Conservation (phyloP, 2,329 filamentous ascomycete species). For the Helicocarpus griseus region DNA sequence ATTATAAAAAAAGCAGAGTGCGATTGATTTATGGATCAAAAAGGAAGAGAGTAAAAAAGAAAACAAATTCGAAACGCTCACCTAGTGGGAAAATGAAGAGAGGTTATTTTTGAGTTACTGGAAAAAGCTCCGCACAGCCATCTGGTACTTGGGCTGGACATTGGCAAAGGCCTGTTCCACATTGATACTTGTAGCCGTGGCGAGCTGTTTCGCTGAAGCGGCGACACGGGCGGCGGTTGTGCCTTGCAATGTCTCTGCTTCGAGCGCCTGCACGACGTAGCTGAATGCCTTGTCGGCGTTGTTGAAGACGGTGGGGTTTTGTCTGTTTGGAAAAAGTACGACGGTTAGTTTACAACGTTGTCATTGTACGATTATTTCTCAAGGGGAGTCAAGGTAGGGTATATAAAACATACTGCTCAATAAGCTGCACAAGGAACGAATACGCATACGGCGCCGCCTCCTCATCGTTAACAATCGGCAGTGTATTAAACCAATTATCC, state of each 20-base stretch:
- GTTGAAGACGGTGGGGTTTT: conserved; percentile 69
- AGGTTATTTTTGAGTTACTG: conserved; percentile 35
- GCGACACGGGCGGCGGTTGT: conserved; percentile 71
- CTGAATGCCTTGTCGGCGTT: conserved; percentile 76
- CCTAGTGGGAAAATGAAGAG: background rate
- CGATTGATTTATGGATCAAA: too few species aligned
- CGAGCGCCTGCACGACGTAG: conserved; percentile 77
- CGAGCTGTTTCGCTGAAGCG: conserved; percentile 64
- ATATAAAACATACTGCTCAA: conserved; percentile 69
- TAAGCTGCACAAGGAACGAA: conserved; percentile 79
- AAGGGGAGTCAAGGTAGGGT: conserved; percentile 4
- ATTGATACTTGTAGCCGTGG: conserved; percentile 64
- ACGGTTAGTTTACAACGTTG: too few species aligned
- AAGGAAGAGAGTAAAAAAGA: background rate
- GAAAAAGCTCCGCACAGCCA: conserved; percentile 70
- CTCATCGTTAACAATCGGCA: conserved; percentile 90
- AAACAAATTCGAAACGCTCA: background rate
- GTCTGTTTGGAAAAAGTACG: conserved; percentile 49
- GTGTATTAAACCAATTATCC: conserved; percentile 77
- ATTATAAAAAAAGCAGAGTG: too few species aligned
- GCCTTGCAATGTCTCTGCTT: conserved; percentile 81
- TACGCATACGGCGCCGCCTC: conserved; percentile 96
- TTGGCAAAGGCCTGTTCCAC: conserved; percentile 64
- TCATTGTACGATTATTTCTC: too few species aligned
- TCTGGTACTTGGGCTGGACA: conserved; percentile 71